These are phyloP conservation scores for Botrytis tulipae DNA, from an alignment of 2,329 filamentous ascomycete genomes.

Conservation along the genomic window DNA sequence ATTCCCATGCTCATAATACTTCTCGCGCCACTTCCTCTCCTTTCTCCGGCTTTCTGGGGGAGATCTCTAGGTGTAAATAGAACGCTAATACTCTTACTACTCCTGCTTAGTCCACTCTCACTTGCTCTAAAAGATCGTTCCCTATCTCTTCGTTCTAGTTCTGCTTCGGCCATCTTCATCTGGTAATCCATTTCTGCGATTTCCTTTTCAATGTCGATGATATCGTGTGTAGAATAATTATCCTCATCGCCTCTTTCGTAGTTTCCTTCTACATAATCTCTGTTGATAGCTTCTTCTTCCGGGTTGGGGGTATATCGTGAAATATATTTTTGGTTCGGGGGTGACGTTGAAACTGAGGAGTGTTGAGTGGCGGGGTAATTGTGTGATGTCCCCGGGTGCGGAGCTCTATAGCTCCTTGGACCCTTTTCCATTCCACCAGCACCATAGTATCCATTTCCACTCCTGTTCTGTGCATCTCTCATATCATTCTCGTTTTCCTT, in stretches of 20 bases:
- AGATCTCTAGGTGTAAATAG: background rate
- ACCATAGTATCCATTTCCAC: background rate
- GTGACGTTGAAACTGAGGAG: background rate
- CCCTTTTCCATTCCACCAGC: background rate
- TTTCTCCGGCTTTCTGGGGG: background rate
- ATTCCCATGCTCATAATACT: background rate
- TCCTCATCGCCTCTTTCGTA: background rate
- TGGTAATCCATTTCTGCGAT: constrained; percentile 10
- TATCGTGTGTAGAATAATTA: background rate
- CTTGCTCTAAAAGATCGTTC: background rate
- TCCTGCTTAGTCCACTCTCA: constrained; percentile 10
- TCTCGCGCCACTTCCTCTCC: background rate
- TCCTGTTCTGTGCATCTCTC: background rate
- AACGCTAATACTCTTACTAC: constrained; percentile 17
- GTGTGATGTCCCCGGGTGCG: background rate
- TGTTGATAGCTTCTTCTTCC: background rate
- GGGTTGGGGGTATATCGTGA: background rate
- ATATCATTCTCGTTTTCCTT: background rate
- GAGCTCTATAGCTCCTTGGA: background rate
- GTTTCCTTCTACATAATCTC: background rate
- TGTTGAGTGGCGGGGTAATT: background rate
- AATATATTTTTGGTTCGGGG: background rate
- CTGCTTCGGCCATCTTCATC: background rate
- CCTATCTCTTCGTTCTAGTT: background rate
- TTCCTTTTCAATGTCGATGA: constrained; percentile 13